Evolutionary conservation across 140 eudicot species (phyloP).

Genomic region (Anethum foeniculum): DNA sequence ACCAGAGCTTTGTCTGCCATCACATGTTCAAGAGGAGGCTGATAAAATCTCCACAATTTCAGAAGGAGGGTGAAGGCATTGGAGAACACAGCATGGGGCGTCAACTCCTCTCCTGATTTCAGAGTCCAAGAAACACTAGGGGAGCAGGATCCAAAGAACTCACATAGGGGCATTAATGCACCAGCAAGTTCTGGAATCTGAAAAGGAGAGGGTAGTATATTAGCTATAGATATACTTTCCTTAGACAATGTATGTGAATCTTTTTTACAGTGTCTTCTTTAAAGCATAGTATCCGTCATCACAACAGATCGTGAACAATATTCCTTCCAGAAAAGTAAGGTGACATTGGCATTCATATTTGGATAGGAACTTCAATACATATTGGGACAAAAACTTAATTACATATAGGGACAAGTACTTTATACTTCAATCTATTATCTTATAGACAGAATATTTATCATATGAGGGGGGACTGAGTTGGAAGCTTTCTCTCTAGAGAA

Average conservation of each 20-base stretch:
- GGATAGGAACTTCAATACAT: not conserved
- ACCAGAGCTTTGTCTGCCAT: slow-evolving; percentile 69
- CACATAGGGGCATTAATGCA: slow-evolving; percentile 92
- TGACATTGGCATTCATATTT: not conserved
- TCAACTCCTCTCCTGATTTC: slow-evolving; percentile 57
- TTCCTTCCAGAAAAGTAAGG: slow-evolving; percentile 1
- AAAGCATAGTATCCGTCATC: not conserved
- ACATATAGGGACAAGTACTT: not conserved
- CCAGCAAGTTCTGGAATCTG: slow-evolving; percentile 97
- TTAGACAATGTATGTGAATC: not conserved
- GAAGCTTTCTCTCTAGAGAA: not conserved
- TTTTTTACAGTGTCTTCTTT: not conserved
- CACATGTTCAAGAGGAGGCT: slow-evolving; percentile 68
- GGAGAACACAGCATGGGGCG: slow-evolving; percentile 78
- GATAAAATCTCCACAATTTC: slow-evolving; percentile 90
- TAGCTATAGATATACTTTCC: not conserved
- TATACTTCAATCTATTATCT: not conserved
- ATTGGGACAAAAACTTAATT: not conserved
- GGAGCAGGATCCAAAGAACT: slow-evolving; percentile 84
- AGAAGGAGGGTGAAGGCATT: slow-evolving; percentile 82
- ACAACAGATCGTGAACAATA: not conserved
- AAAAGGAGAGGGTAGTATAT: slow-evolving; percentile 9
- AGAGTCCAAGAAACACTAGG: slow-evolving; percentile 71
- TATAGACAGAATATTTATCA: not conserved
- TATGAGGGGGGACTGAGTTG: not conserved